These are phyloP conservation scores for Citrus hindsii DNA, from an alignment of 345 rosid genomes.

Conservation along the genomic window DNA sequence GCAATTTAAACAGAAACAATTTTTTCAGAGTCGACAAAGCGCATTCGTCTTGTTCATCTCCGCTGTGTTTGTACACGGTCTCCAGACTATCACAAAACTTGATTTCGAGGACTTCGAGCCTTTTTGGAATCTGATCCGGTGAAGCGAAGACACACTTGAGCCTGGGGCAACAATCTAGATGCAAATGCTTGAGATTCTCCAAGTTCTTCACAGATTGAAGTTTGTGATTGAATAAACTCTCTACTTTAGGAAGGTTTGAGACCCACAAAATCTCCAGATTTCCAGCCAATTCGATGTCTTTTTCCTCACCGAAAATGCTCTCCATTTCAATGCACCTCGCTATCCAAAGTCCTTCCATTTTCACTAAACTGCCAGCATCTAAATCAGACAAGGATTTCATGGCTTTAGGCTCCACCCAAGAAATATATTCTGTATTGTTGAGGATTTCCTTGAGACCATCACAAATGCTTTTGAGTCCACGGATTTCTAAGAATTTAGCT, in stretches of 20 bases:
- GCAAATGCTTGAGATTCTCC: slow-evolving; percentile 32
- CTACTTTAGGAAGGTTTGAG: slow-evolving; percentile 31
- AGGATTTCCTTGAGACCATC: slow-evolving; percentile 10
- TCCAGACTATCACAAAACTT: slow-evolving; percentile 41
- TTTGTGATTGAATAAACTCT: slow-evolving; percentile 17
- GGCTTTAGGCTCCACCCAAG: slow-evolving; percentile 23
- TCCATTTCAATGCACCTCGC: slow-evolving; percentile 30
- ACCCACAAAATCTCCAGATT: slow-evolving; percentile 37
- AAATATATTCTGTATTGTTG: slow-evolving; percentile 23
- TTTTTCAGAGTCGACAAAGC: not conserved
- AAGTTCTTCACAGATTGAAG: slow-evolving; percentile 13
- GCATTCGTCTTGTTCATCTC: not conserved
- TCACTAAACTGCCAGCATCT: slow-evolving; percentile 10
- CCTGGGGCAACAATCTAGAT: slow-evolving; percentile 44
- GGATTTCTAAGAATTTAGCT: slow-evolving; percentile 28
- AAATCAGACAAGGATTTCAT: slow-evolving; percentile 30
- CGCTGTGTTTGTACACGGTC: slow-evolving; percentile 9
- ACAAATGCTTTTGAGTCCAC: slow-evolving; percentile 22
- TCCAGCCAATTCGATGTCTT: slow-evolving; percentile 18
- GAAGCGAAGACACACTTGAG: slow-evolving; percentile 37
- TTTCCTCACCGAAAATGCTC: slow-evolving; percentile 20
- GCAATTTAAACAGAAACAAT: not conserved
- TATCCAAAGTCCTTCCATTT: slow-evolving; percentile 34
- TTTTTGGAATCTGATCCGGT: slow-evolving; percentile 18
- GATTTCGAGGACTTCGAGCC: slow-evolving; percentile 33